Conservation (phyloP, 2,329 filamentous ascomycete genomes). For the Alternaria metachromatica region DNA sequence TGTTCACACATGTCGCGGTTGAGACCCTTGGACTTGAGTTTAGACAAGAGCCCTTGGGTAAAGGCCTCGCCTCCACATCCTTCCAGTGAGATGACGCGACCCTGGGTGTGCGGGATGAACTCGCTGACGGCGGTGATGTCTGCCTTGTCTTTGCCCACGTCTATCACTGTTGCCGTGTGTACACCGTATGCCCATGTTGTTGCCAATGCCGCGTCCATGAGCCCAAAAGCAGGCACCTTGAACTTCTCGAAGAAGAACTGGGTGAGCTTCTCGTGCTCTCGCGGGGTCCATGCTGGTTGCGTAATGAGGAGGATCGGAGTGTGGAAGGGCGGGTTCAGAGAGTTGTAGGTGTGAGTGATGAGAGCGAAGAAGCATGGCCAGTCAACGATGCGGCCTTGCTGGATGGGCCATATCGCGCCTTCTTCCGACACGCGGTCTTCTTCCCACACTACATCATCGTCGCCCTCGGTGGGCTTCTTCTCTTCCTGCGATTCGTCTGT, state of each 20-base stretch:
- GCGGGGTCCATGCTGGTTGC: constrained; percentile 87
- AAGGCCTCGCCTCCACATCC: constrained; percentile 87
- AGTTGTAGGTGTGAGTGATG: constrained; percentile 87
- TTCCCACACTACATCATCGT: constrained; percentile 74
- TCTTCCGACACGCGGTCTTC: constrained; percentile 89
- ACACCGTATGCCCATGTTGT: constrained; percentile 82
- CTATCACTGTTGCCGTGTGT: constrained; percentile 81
- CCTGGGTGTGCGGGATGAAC: constrained; percentile 74
- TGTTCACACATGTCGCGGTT: constrained; percentile 70
- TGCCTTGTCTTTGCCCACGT: constrained; percentile 90
- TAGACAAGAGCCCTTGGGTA: constrained; percentile 73
- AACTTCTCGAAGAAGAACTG: constrained; percentile 98
- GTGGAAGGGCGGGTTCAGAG: constrained; percentile 89
- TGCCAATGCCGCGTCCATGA: constrained; percentile 88
- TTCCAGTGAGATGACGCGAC: constrained; percentile 65
- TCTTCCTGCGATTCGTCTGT: constrained; percentile 30
- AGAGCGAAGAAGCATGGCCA: constrained; percentile 95
- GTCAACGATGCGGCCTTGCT: constrained; percentile 81
- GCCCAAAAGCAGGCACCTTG: constrained; percentile 87
- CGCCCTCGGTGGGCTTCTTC: constrained; percentile 49
- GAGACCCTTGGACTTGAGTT: constrained; percentile 67
- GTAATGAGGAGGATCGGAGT: constrained; percentile 91
- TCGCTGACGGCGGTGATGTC: constrained; percentile 92
- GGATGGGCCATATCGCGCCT: constrained; percentile 86
- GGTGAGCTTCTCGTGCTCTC: constrained; percentile 84